These are phyloP conservation scores for Platanthera zijinensis DNA, from an alignment of 106 monocot species.

Conservation along the genomic window DNA sequence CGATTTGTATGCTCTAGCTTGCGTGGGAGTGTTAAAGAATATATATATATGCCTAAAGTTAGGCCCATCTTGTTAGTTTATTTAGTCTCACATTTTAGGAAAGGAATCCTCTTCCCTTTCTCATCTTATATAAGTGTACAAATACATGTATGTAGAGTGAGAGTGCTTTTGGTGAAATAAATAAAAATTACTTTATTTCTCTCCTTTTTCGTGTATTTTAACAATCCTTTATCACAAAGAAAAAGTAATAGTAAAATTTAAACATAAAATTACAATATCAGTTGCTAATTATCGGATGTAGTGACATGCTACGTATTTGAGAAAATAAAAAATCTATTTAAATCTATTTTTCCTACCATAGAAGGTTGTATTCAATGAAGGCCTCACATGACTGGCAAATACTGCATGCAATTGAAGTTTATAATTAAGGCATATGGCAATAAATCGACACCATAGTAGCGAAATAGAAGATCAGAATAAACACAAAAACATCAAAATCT, in stretches of 20 bases:
- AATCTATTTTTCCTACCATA: not conserved
- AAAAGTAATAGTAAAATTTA: not conserved
- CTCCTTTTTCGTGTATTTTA: not conserved
- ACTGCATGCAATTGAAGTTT: not conserved
- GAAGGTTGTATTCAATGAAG: not conserved
- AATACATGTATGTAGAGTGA: too few relatives aligned
- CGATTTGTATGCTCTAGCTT: too few relatives aligned
- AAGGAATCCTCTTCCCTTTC: too few relatives aligned
- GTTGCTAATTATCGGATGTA: not conserved
- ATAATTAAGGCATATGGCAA: not conserved
- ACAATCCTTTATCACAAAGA: not conserved
- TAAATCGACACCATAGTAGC: not conserved
- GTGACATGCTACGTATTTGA: not conserved
- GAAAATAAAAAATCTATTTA: too few relatives aligned
- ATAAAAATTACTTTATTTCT: too few relatives aligned
- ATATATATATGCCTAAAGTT: too few relatives aligned
- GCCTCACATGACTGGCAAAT: not conserved
- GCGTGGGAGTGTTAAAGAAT: too few relatives aligned
- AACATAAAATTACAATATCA: not conserved
- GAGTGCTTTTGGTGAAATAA: too few relatives aligned
- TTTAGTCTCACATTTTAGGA: too few relatives aligned
- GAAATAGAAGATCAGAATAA: not conserved
- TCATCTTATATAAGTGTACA: too few relatives aligned
- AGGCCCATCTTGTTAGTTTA: too few relatives aligned
- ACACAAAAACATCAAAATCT: not conserved